A percentile compares a stretch with the other conserved stretches of the same genome.
Evolutionary conservation across 106 monocot species (phyloP).

Genomic region (Alisma plantagoaquatica): DNA sequence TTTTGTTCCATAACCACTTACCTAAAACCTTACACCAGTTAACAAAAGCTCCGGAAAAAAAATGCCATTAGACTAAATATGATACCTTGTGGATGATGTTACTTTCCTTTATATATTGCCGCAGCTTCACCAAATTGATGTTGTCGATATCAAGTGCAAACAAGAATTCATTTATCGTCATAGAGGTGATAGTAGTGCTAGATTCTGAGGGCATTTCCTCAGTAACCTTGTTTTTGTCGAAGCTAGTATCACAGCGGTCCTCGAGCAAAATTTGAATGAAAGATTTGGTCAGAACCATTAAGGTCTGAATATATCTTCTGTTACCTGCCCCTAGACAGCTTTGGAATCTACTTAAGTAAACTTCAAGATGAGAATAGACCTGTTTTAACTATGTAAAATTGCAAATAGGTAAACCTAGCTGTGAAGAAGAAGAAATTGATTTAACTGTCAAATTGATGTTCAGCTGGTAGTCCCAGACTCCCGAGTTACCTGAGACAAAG

Average conservation of each 20-base stretch:
- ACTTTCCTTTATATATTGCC: constrained; percentile 72
- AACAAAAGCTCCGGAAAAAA: no score
- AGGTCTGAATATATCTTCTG: constrained; percentile 83
- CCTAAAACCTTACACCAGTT: no score
- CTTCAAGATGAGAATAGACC: constrained; percentile 49
- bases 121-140: constrained; percentile 85
- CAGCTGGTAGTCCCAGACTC: no score
- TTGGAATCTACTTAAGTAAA: constrained; percentile 54
- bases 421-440: no score
- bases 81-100: constrained; percentile 94
- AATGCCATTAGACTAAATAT: no score
- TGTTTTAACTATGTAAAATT: constrained; percentile 47
- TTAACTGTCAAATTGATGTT: no score
- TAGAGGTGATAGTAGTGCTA: constrained; percentile 20
- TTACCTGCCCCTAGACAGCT: constrained; percentile 64
- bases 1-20: constrained; percentile 75
- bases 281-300: constrained; percentile 48
- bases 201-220: constrained; percentile 7
- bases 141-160: constrained; percentile 94
- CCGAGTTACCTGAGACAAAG: constrained; percentile 75
- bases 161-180: constrained; percentile 90
- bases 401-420: no score
- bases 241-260: constrained; percentile 11
- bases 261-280: constrained; percentile 39
- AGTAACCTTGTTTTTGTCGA: constrained; percentile 1